Base-by-base conservation (phyloP, 176 grass and related monocot genomes). In the Zoysia japonica region DNA sequence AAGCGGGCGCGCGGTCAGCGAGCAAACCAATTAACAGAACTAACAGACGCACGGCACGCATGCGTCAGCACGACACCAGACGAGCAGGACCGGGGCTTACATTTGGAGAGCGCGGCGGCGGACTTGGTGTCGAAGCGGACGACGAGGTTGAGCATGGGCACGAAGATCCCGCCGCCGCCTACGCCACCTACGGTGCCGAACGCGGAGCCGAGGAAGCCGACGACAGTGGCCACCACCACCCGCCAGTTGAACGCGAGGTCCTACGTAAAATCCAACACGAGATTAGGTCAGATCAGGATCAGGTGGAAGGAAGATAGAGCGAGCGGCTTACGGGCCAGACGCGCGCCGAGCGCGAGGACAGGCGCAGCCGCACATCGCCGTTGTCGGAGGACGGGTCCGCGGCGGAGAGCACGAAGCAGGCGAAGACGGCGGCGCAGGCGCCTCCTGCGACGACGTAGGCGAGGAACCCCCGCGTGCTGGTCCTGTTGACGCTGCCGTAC, bases 181-280 rank as follows among this genome's bases (percentile, higher is more conserved):
- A 99, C 96, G 20, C 96, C 96, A 37, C 96, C 92, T 17, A 99
- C 96, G 51, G 96, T 99, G 71, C 96, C 96, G 69, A 99, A 99
- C 14, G 92, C 96, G 47, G 96, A 99, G 42, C 96, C 96, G 9
- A 96, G 77, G 77, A 99, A 99, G 16, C 96, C 96, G 47, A 99
- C 82, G 40, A 91, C 10, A 41, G 96, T 96, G 67, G 80, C 86
- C 79, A 96, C 76, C 9, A 75, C 81, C 11, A 79, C 79, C 59
- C 84, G 89, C 96, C 96, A 96, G 83, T 93, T 99, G 63, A 87
- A 45, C 79, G 85, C 84, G 63, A 99, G 86, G n/a, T 93, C 87
- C 96, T 99, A 9, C 5, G 3, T 64, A 1, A 8, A 54, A 28
- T 3, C 4, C 42, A 1, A 35, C 8, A 0, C 56, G n/a, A 53